These are phyloP conservation scores for Leccinum barrowsii DNA, from an alignment of 768 basidiomycete species.

Conservation along the genomic window DNA sequence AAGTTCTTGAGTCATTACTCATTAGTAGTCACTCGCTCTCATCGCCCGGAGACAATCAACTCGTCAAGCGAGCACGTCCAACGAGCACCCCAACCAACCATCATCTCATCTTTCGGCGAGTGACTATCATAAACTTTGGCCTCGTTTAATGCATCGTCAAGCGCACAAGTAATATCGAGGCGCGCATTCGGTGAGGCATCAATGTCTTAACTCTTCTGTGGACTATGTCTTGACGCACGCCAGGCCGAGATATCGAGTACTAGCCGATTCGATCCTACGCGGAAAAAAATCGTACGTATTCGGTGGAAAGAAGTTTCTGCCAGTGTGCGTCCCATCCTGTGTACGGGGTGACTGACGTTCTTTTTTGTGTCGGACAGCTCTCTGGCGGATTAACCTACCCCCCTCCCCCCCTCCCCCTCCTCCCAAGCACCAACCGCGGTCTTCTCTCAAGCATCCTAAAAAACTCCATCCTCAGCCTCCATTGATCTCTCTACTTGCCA, in stretches of 20 bases:
- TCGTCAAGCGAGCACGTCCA: constrained; percentile 59
- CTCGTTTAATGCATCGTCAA: constrained; percentile 75
- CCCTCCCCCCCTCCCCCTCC: constrained; percentile 48
- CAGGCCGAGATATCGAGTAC: constrained; percentile 79
- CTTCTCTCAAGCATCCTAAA: constrained; percentile 81
- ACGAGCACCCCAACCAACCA: constrained; percentile 51
- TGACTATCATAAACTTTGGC: constrained; percentile 60
- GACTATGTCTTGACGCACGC: neutral
- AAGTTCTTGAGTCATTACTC: too few species aligned
- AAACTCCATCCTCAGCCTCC: constrained; percentile 87
- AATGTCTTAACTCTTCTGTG: neutral
- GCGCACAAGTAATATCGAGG: constrained; percentile 89
- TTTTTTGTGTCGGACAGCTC: constrained; percentile 44
- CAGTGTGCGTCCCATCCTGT: constrained; percentile 51
- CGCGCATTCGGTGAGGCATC: constrained; percentile 68
- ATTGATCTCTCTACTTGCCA: constrained; percentile 78
- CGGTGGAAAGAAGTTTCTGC: constrained; percentile 75
- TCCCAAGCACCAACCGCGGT: constrained; percentile 88
- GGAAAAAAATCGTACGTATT: constrained; percentile 85
- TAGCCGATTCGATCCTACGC: constrained; percentile 91
- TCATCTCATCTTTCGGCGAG: constrained; percentile 71
- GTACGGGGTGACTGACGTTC: neutral
- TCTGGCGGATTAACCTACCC: constrained; percentile 60
- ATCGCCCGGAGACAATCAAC: constrained; percentile 45
- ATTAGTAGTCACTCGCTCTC: too few species aligned